These are phyloP conservation scores for Aspergillus thermomutatus DNA, from an alignment of 2,329 filamentous ascomycete species.

Conservation along the genomic window DNA sequence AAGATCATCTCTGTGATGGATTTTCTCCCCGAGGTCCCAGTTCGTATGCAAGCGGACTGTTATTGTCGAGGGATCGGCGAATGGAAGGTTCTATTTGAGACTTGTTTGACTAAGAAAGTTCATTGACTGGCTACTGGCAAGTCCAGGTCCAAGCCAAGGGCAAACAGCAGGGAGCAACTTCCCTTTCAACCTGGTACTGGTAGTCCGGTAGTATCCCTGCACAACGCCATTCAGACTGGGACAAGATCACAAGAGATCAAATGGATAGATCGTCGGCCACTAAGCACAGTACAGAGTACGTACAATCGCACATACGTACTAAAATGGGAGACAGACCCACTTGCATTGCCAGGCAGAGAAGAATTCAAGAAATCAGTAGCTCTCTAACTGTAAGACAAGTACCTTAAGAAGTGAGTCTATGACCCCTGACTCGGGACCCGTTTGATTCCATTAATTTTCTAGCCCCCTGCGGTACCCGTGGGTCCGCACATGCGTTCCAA, in stretches of 20 bases:
- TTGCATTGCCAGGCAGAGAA: background rate
- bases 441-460: slow-evolving; percentile 14
- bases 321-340: slow-evolving; percentile 10
- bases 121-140: too few relatives aligned
- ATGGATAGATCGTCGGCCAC: background rate
- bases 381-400: too few relatives aligned
- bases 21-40: background rate
- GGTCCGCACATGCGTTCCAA: slow-evolving; percentile 16
- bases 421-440: slow-evolving; percentile 22
- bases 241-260: background rate
- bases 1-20: background rate
- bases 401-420: too few relatives aligned
- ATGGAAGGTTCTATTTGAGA: background rate
- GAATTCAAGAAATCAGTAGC: background rate
- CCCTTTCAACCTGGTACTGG: slow-evolving; percentile 7
- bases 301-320: too few relatives aligned
- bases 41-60: background rate
- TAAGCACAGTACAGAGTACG: background rate
- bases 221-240: slow-evolving; percentile 3
- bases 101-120: background rate
- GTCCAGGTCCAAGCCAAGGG: background rate
- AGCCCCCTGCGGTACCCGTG: slow-evolving; percentile 1
- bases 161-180: background rate
- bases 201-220: slow-evolving; percentile 12
- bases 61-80: background rate